These are phyloP conservation scores for Colletotrichum magnum DNA, from an alignment of 2,329 filamentous ascomycete genomes.

Conservation along the genomic window DNA sequence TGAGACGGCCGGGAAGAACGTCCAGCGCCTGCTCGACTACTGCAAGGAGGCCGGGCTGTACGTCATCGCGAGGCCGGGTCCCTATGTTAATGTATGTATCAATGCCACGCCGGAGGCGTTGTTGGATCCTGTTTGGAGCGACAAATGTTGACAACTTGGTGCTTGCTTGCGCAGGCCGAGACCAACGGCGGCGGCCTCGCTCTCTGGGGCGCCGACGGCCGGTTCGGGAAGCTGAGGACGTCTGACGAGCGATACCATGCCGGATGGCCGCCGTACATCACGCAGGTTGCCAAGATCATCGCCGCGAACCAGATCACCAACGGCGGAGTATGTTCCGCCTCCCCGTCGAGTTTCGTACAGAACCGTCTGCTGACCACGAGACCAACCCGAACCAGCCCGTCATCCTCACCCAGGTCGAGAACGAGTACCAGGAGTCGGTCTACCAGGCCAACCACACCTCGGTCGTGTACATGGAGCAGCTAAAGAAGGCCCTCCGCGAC, in stretches of 20 bases:
- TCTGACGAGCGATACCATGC: conserved; percentile 57
- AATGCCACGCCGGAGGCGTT: too few relatives aligned
- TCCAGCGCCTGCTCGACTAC: conserved; percentile 82
- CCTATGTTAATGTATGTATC: conserved; percentile 76
- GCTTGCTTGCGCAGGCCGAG: conserved; percentile 34
- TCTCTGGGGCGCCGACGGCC: conserved; percentile 43
- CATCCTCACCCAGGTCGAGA: conserved; percentile 85
- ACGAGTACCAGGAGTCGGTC: conserved; percentile 77
- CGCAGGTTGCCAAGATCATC: conserved; percentile 73
- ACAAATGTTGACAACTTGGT: not conserved
- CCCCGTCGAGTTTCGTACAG: conserved; percentile 59
- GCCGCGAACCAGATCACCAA: conserved; percentile 86
- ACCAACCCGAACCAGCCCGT: conserved; percentile 70
- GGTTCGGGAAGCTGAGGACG: conserved; percentile 56
- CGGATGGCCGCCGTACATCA: conserved; percentile 57
- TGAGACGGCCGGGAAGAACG: conserved; percentile 56
- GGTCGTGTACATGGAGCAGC: conserved; percentile 52
- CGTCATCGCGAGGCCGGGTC: conserved; percentile 78
- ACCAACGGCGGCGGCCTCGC: conserved; percentile 54
- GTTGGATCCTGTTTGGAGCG: not conserved
- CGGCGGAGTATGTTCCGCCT: conserved; percentile 69
- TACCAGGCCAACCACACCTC: conserved; percentile 58
- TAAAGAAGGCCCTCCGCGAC: conserved; percentile 76
- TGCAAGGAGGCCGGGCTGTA: conserved; percentile 82
- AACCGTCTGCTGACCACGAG: conserved; percentile 64